These are phyloP conservation scores for Populus nigra DNA, from an alignment of 345 rosid genomes.

Conservation along the genomic window DNA sequence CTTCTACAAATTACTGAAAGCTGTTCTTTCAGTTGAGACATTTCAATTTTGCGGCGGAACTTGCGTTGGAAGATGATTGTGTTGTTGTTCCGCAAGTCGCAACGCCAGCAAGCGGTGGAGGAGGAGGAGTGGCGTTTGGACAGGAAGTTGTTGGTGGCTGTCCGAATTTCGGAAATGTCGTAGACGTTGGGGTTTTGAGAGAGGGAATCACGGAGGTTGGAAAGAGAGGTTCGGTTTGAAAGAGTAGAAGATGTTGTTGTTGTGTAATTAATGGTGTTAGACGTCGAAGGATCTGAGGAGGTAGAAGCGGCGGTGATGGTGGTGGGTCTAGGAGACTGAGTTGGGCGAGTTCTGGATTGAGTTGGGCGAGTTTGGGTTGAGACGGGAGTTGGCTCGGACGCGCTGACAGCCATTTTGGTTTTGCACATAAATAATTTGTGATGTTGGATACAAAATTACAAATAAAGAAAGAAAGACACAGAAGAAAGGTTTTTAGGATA, in stretches of 20 bases:
- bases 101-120: constrained; percentile 75
- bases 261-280: background rate
- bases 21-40: constrained; percentile 40
- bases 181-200: constrained; percentile 76
- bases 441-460: too few relatives aligned
- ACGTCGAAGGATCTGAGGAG: constrained; percentile 5
- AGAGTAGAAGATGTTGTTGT: constrained; percentile 14
- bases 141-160: constrained; percentile 90
- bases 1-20: constrained; percentile 64
- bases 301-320: background rate
- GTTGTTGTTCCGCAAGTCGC: constrained; percentile 57
- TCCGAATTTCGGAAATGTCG: constrained; percentile 69
- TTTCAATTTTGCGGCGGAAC: constrained; percentile 51
- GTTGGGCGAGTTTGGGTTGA: constrained; percentile 21
- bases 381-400: constrained; percentile 31
- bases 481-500: background rate
- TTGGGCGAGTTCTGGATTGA: constrained; percentile 22
- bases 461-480: too few relatives aligned
- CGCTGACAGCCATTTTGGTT: constrained; percentile 53
- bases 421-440: constrained; percentile 46
- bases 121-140: constrained; percentile 47
- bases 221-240: constrained; percentile 43
- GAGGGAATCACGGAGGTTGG: constrained; percentile 62
- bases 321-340: constrained; percentile 2
- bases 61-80: constrained; percentile 70